Base-by-base conservation (phyloP, 768 basidiomycete genomes). In the Myochromella boudieri region DNA sequence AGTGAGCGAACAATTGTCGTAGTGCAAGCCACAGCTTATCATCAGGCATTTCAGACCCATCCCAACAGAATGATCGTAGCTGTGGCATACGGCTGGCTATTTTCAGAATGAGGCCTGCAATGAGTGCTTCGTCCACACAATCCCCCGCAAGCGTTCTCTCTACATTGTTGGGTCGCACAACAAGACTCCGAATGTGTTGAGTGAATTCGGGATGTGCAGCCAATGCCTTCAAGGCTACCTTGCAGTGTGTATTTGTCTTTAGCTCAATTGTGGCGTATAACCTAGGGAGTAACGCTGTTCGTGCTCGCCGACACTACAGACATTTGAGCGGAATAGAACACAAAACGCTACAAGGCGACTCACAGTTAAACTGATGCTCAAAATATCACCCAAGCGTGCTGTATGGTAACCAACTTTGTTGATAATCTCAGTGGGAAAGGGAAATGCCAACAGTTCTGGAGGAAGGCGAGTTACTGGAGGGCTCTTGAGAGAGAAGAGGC, bases 171-270 rank as follows among this genome's bases (percentile, higher is more conserved):
- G 67, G 66, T 20, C 59, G 59, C 4, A 70, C 63, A 18, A 51
- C 51, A 18, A 69, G 59, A 5, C 46, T 50, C 9, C 52, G 56
- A 21, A 72, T 60, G 42, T 66, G 57, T 26, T 53, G 62, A 8
- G 61, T 54, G 14, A 65, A 49, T 24, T 64, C 64, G 24, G 63
- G 65, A 33, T 52, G 58, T 48, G 58, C 60, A 3, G 61, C 82
- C 44, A 94, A 80, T 2, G 83, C 83, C 44, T 62, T 56, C 4
- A 70, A 57, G 2, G 62, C 52, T 10, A 55, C 44, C 48, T 64
- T 68, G 54, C 64, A 67, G 21, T 65, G 62, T 33, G 56, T 61
- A 50, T 68, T 70, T 25, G 63, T 62, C 37, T 56, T 63, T 20
- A 70, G 61, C 33, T 70, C 67, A n/a, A 68, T 58, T n/a, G 55